A percentile compares a stretch with the other conserved stretches of the same genome.
These are phyloP conservation scores for Actinomucor elegans DNA, from an alignment of 371 early-diverging fungal genomes.

Conservation along the genomic window DNA sequence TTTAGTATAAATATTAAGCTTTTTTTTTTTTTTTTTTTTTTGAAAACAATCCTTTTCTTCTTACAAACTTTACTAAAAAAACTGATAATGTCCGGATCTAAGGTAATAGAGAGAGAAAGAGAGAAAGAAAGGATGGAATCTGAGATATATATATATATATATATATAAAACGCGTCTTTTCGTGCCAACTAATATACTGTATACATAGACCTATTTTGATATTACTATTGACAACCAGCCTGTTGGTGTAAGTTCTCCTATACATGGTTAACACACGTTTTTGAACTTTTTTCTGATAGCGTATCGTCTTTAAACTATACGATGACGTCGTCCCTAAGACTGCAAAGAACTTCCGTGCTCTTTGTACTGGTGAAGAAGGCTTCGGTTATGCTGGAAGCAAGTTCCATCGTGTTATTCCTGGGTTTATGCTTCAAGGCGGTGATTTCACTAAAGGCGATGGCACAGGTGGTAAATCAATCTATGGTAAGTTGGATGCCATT, in stretches of 20 bases:
- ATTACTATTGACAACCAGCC: slow-evolving; percentile 48
- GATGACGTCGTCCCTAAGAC: slow-evolving; percentile 82
- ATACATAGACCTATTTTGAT: slow-evolving; percentile 53
- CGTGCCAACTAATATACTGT: no score
- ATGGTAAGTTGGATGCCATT: slow-evolving; percentile 57
- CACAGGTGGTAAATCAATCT: slow-evolving; percentile 96
- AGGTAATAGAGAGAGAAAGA: no score
- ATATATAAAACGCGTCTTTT: no score
- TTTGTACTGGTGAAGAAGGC: slow-evolving; percentile 80
- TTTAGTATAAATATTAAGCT: no score
- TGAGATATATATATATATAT: no score
- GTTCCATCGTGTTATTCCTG: slow-evolving; percentile 92
- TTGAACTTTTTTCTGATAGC: no score
- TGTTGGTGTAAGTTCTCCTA: slow-evolving; percentile 46
- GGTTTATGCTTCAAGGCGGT: slow-evolving; percentile 88
- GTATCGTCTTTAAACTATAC: slow-evolving; percentile 83
- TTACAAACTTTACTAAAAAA: no score
- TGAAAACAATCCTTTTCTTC: no score
- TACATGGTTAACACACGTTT: no score
- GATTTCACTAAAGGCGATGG: slow-evolving; percentile 85
- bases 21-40: no score
- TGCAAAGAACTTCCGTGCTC: slow-evolving; percentile 87
- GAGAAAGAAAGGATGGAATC: no score
- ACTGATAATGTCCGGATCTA: no score
- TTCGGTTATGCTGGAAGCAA: slow-evolving; percentile 80